A percentile compares a stretch with the other conserved stretches of the same genome.
phyloP scores from a whole-genome alignment of 257 asterid species.

The Marsdenia floribunda region DNA sequence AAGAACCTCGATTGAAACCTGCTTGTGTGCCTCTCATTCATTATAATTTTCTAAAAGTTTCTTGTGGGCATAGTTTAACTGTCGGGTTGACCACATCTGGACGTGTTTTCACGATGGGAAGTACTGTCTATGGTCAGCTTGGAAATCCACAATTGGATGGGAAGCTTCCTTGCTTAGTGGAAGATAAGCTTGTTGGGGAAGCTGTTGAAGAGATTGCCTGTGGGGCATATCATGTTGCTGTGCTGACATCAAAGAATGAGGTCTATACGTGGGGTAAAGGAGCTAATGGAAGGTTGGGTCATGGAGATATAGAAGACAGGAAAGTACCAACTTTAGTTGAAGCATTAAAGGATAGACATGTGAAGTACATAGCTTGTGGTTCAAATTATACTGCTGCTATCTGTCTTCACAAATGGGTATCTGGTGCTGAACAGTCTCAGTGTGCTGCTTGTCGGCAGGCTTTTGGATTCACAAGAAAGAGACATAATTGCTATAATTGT shows the following conservation, averaged over 20 bases:
- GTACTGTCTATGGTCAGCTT: constrained; percentile 86
- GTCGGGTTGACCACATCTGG: constrained; percentile 77
- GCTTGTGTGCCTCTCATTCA: constrained; percentile 94
- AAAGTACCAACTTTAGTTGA: constrained; percentile 73
- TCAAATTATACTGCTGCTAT: constrained; percentile 82
- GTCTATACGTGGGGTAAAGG: constrained; percentile 97
- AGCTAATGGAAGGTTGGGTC: constrained; percentile 94
- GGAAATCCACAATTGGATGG: constrained; percentile 83
- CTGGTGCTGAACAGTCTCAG: constrained; percentile 92
- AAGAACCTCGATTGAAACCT: constrained; percentile 79
- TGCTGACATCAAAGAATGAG: constrained; percentile 72
- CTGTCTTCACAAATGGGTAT: constrained; percentile 87
- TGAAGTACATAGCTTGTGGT: constrained; percentile 84
- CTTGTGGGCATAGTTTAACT: constrained; percentile 92
- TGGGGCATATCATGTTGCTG: constrained; percentile 84
- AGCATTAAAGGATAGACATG: constrained; percentile 76
- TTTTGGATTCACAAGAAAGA: constrained; percentile 88
- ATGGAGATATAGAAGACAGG: constrained; percentile 85
- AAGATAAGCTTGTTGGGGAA: constrained; percentile 66
- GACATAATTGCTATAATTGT: constrained; percentile 91
- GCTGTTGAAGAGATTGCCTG: constrained; percentile 68
- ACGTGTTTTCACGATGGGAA: constrained; percentile 80
- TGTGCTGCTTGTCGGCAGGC: constrained; percentile 91
- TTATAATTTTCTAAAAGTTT: constrained; percentile 64
- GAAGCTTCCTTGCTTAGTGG: constrained; percentile 68